phyloP scores from a whole-genome alignment of 225 moss, liverwort and hornwort genomes.

The Physcomitrium patens region DNA sequence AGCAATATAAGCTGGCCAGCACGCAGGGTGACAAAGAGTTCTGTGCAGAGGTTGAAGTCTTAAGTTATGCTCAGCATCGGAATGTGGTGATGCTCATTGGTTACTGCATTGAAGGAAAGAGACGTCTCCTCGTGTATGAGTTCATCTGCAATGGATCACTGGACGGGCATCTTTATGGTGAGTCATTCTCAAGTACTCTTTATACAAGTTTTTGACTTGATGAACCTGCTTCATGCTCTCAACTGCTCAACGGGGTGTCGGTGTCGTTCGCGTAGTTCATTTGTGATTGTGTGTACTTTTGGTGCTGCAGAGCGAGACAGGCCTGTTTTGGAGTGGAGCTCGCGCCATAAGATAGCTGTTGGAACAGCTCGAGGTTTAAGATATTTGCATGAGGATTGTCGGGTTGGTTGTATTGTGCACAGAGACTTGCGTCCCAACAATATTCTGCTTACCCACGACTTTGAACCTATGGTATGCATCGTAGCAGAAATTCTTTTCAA shows the following conservation, averaged over 20 bases:
- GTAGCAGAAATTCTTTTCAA: background rate
- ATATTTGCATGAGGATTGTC: slow-evolving; percentile 84
- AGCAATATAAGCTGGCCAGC: slow-evolving; percentile 73
- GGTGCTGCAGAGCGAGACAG: slow-evolving; percentile 34
- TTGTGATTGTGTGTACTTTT: slow-evolving; percentile 24
- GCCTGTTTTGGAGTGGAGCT: slow-evolving; percentile 59
- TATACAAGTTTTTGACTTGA: background rate
- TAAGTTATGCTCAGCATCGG: slow-evolving; percentile 79
- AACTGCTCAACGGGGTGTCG: background rate
- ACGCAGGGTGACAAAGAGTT: slow-evolving; percentile 80
- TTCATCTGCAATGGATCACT: slow-evolving; percentile 82
- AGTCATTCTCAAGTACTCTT: background rate
- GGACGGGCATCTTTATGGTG: slow-evolving; percentile 74
- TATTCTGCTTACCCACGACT: slow-evolving; percentile 80
- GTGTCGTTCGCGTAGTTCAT: background rate
- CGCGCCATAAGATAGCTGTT: slow-evolving; percentile 75
- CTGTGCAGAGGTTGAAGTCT: slow-evolving; percentile 79
- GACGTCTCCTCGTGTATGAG: slow-evolving; percentile 76
- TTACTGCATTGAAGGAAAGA: slow-evolving; percentile 74
- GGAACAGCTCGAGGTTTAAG: slow-evolving; percentile 76
- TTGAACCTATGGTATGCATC: slow-evolving; percentile 58
- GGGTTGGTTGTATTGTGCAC: slow-evolving; percentile 83
- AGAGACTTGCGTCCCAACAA: slow-evolving; percentile 82
- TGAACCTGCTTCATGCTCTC: slow-evolving; percentile 1
- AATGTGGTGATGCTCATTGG: slow-evolving; percentile 79